Evolutionary conservation across 139 green algal genomes (phyloP).

Genomic region (Ulvella scutata): DNA sequence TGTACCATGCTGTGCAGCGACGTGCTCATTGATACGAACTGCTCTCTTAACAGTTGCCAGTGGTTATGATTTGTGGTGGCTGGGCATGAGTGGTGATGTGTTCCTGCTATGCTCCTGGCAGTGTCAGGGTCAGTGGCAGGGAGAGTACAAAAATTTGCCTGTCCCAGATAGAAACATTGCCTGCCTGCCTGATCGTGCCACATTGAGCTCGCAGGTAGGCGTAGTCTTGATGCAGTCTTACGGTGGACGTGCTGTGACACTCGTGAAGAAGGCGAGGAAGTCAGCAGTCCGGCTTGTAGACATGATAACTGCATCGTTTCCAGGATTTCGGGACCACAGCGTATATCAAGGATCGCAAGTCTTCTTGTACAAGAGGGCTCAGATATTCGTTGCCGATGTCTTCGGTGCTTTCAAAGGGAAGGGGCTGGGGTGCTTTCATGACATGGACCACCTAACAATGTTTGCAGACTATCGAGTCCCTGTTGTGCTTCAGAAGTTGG

Average conservation of each 20-base stretch:
- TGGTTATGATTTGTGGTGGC: not conserved
- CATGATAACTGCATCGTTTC: constrained; percentile 45
- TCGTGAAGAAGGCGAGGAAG: constrained; percentile 41
- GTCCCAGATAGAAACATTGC: too few species aligned
- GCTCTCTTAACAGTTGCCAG: too few species aligned
- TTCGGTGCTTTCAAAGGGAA: constrained; percentile 66
- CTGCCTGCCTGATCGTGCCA: too few species aligned
- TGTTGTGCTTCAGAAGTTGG: constrained; percentile 43
- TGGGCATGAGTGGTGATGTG: not conserved
- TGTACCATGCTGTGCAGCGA: not conserved
- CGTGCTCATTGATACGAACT: too few species aligned
- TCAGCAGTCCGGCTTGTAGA: constrained; percentile 52
- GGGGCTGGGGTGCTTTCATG: constrained; percentile 44
- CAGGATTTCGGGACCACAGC: constrained; percentile 70
- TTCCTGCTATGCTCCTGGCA: not conserved
- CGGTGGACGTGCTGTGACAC: constrained; percentile 35
- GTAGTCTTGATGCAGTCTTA: constrained; percentile 32
- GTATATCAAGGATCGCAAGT: constrained; percentile 68
- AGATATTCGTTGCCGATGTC: constrained; percentile 88
- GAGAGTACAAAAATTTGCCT: too few species aligned
- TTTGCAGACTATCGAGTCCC: constrained; percentile 85
- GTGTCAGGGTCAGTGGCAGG: not conserved
- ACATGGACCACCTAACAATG: constrained; percentile 79
- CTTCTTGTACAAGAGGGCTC: constrained; percentile 86
- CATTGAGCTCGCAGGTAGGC: constrained; percentile 40